Evolutionary conservation across 129 eudicot genomes (phyloP).

Genomic region (Centrapalus pauciflorus): DNA sequence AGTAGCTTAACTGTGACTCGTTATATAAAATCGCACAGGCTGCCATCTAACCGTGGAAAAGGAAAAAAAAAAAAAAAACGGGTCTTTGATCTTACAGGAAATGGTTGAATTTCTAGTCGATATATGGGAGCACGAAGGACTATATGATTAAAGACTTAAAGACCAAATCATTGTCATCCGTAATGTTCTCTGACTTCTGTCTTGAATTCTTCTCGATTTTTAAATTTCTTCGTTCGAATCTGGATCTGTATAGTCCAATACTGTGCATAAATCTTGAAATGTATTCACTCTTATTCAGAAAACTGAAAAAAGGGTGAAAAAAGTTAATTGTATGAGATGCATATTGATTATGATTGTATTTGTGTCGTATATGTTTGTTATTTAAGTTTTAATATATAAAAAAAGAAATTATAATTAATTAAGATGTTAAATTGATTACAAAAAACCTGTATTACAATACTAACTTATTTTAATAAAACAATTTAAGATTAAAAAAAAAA

Average conservation of each 20-base stretch:
- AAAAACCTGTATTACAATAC: no score
- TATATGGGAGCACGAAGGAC: constrained; percentile 61
- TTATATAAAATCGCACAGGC: no score
- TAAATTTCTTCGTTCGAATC: background rate
- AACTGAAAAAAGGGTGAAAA: background rate
- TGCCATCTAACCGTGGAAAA: background rate
- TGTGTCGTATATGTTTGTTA: background rate
- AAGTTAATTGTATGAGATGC: background rate
- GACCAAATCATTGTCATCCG: background rate
- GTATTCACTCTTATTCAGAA: background rate
- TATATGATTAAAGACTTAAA: constrained; percentile 45
- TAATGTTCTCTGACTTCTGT: background rate
- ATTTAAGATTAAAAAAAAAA: no score
- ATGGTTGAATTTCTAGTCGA: constrained; percentile 70
- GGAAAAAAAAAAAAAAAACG: no score
- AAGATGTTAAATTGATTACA: no score
- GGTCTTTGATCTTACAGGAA: constrained; percentile 32
- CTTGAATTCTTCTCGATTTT: constrained; percentile 4
- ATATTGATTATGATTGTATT: background rate
- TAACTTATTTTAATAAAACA: no score
- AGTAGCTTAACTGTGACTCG: constrained; percentile 15
- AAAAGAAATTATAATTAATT: no score
- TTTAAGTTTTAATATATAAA: no score
- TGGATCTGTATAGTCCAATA: constrained; percentile 30
- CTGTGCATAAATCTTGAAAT: background rate